Conservation (phyloP, 495 filamentous ascomycete species). For the Jackrogersella multiformis region DNA sequence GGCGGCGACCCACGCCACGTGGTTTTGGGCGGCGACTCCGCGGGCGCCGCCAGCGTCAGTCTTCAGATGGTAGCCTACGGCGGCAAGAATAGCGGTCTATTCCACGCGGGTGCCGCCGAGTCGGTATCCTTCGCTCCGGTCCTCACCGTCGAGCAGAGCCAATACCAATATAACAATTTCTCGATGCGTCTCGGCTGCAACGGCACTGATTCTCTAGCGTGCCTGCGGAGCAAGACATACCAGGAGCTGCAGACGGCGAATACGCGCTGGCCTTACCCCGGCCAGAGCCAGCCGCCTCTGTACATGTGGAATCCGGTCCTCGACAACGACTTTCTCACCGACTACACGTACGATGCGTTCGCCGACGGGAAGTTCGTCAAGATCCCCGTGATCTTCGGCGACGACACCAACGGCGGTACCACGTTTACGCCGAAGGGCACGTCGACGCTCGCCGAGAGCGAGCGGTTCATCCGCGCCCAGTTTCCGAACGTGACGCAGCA, state of each 20-base stretch:
- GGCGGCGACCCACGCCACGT: conserved; percentile 71
- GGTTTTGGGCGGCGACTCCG: conserved; percentile 74
- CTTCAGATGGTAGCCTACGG: conserved; percentile 48
- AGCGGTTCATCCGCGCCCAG: conserved; percentile 69
- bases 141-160: conserved; percentile 65
- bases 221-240: conserved; percentile 63
- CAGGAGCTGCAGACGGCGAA: conserved; percentile 63
- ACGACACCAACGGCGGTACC: conserved; percentile 76
- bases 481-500: conserved; percentile 64
- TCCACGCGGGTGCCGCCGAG: conserved; percentile 71
- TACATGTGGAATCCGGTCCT: conserved; percentile 69
- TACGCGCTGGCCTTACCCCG: conserved; percentile 62
- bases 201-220: conserved; percentile 60
- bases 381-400: conserved; percentile 75
- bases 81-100: conserved; percentile 63
- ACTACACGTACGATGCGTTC: conserved; percentile 69
- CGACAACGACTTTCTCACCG: conserved; percentile 66
- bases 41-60: conserved; percentile 61
- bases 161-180: conserved; percentile 72
- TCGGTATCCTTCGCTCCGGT: conserved; percentile 72
- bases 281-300: conserved; percentile 56
- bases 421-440: conserved; percentile 65
- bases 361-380: conserved; percentile 68
- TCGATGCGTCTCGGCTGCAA: conserved; percentile 65
- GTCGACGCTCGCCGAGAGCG: conserved; percentile 55